phyloP scores from a whole-genome alignment of 805 yeast genomes.

The Kodamaea sagamina region DNA sequence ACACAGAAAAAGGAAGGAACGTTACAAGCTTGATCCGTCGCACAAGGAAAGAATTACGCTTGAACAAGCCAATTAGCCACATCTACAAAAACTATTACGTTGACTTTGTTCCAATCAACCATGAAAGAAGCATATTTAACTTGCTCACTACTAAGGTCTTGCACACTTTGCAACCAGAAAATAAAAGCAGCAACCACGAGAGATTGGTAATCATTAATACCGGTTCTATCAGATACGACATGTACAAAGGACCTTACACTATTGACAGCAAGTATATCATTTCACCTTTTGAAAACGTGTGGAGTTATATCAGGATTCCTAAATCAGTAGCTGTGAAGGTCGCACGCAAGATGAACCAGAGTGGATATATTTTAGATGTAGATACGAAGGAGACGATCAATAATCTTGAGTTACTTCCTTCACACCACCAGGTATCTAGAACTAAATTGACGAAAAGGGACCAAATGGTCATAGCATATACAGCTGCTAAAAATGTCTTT shows the following conservation, averaged over 20 bases:
- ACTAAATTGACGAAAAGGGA: slow-evolving; percentile 15
- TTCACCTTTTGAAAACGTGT: slow-evolving; percentile 79
- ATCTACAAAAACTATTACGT: slow-evolving; percentile 70
- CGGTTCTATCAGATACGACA: slow-evolving; percentile 85
- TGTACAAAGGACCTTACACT: slow-evolving; percentile 83
- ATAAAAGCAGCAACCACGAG: slow-evolving; percentile 23
- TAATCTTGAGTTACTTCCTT: slow-evolving; percentile 9
- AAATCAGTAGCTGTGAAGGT: slow-evolving; percentile 55
- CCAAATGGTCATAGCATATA: background rate
- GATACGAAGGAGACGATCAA: slow-evolving; percentile 13
- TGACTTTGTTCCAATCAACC: slow-evolving; percentile 59
- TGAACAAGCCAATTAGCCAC: slow-evolving; percentile 60
- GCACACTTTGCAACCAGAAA: slow-evolving; percentile 40
- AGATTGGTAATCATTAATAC: slow-evolving; percentile 70
- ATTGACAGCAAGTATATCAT: slow-evolving; percentile 77
- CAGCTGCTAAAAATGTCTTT: background rate
- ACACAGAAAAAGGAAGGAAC: slow-evolving; percentile 55
- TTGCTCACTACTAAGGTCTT: slow-evolving; percentile 61
- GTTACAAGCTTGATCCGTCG: slow-evolving; percentile 47
- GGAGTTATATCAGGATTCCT: slow-evolving; percentile 71
- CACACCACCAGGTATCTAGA: slow-evolving; percentile 15
- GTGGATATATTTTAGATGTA: slow-evolving; percentile 43
- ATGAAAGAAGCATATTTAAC: slow-evolving; percentile 54
- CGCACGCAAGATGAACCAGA: slow-evolving; percentile 57
- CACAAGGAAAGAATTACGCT: slow-evolving; percentile 49